A percentile compares a stretch with the other conserved stretches of the same genome.
Conservation (phyloP, 2,329 filamentous ascomycete species). For the Botryotinia globosa region DNA sequence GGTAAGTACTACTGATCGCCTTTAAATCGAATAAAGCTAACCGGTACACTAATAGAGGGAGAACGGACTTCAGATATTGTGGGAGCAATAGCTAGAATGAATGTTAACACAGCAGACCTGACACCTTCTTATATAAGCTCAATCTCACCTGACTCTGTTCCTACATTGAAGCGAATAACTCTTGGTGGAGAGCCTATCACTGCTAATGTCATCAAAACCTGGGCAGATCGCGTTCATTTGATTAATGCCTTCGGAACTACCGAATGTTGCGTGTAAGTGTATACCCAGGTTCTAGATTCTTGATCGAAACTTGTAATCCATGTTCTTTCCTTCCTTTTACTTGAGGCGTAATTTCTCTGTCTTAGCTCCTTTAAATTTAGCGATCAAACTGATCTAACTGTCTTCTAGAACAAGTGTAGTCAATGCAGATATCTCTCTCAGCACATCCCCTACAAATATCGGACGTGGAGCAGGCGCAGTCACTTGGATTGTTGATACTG, state of each 20-base stretch:
- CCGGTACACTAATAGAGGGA: slow-evolving; percentile 18
- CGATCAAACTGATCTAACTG: neutral
- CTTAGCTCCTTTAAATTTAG: too few relatives aligned
- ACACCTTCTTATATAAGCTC: slow-evolving; percentile 29
- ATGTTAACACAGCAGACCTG: slow-evolving; percentile 29
- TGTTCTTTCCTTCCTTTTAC: neutral
- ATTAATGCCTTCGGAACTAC: slow-evolving; percentile 26
- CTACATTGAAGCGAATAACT: slow-evolving; percentile 8
- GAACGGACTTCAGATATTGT: slow-evolving; percentile 37
- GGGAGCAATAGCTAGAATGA: slow-evolving; percentile 31
- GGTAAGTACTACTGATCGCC: slow-evolving; percentile 2
- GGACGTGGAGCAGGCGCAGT: slow-evolving; percentile 25
- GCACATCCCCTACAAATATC: slow-evolving; percentile 22
- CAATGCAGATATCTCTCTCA: slow-evolving; percentile 1
- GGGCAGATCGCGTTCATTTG: slow-evolving; percentile 21
- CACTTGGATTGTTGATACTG: slow-evolving; percentile 43
- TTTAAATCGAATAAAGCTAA: neutral
- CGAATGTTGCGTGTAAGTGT: slow-evolving; percentile 19
- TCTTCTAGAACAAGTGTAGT: slow-evolving; percentile 8
- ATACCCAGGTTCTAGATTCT: neutral
- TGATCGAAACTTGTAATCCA: neutral
- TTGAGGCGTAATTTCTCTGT: neutral
- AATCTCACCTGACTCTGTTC: slow-evolving; percentile 3
- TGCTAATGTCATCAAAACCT: slow-evolving; percentile 17
- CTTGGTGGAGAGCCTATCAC: slow-evolving; percentile 23